Evolutionary conservation across 73 alveolate genomes (phyloP).

Genomic region (Paramecium pentaurelia): DNA sequence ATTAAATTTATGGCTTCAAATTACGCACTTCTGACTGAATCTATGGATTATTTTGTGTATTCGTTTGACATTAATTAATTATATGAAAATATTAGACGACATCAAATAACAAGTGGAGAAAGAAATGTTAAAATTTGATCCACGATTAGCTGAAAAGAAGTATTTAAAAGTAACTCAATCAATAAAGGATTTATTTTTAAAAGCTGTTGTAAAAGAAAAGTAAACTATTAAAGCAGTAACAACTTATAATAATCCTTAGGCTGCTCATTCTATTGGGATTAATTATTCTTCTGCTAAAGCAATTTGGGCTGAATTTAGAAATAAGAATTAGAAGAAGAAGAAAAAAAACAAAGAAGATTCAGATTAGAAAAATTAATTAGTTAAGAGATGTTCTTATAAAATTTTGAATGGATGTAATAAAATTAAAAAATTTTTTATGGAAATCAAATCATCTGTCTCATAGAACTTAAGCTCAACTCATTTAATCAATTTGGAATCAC

Average conservation of each 20-base stretch:
- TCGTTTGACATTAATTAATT: background rate
- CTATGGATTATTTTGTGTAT: background rate
- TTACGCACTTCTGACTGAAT: background rate
- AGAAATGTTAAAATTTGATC: conserved; percentile 34
- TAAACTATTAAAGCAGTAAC: conserved; percentile 9
- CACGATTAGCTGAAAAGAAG: conserved; percentile 29
- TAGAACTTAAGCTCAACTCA: background rate
- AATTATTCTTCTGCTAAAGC: conserved; percentile 48
- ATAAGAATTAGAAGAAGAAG: background rate
- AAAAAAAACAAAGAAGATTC: background rate
- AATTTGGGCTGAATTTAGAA: conserved; percentile 41
- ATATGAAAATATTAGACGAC: conserved; percentile 38
- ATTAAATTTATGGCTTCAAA: background rate
- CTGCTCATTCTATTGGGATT: conserved; percentile 20
- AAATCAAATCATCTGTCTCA: conserved; percentile 9
- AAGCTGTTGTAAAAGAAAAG: conserved; percentile 19
- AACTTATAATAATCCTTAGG: background rate
- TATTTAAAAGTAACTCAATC: conserved; percentile 33
- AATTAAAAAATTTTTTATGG: conserved; percentile 31
- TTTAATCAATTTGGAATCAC: background rate
- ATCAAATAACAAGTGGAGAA: conserved; percentile 6
- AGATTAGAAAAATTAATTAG: background rate
- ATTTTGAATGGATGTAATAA: conserved; percentile 5
- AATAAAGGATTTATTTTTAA: conserved; percentile 2
- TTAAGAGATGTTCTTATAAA: conserved; percentile 11